Conservation (phyloP, 441 rosid species). For the Mallotus repandus region DNA sequence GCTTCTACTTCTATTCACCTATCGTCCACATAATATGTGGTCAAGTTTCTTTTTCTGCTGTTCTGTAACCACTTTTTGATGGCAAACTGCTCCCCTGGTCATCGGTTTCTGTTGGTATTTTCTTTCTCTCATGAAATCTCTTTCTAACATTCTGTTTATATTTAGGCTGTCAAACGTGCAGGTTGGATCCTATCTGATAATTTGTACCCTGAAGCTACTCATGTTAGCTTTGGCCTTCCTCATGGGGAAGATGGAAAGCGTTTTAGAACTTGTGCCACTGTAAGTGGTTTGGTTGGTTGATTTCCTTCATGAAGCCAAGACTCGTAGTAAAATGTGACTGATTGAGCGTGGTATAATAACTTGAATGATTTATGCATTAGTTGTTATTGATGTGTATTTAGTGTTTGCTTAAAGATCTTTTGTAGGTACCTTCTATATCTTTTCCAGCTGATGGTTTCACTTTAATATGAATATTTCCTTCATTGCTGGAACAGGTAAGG, state of each 20-base stretch:
- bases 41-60: too few species aligned
- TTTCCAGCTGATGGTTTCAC: too few species aligned
- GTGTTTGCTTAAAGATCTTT: slow-evolving; percentile 6
- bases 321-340: slow-evolving; percentile 66
- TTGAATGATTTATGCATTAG: slow-evolving; percentile 12
- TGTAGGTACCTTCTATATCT: not conserved
- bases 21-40: too few species aligned
- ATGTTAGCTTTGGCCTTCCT: slow-evolving; percentile 90
- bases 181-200: slow-evolving; percentile 74
- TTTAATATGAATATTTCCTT: not conserved
- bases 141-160: not conserved
- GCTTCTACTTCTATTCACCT: slow-evolving; percentile 10
- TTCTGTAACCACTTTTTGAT: not conserved
- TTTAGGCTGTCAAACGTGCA: slow-evolving; percentile 77
- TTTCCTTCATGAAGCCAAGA: slow-evolving; percentile 90
- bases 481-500: slow-evolving; percentile 53
- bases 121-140: slow-evolving; percentile 7
- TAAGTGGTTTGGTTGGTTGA: slow-evolving; percentile 91
- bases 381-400: not conserved
- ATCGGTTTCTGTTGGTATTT: slow-evolving; percentile 8
- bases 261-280: slow-evolving; percentile 74
- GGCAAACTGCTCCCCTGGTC: not conserved
- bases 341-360: slow-evolving; percentile 68
- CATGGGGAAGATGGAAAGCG: slow-evolving; percentile 85
- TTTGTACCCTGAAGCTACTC: slow-evolving; percentile 60